A percentile compares a stretch with the other conserved stretches of the same genome.
These are phyloP conservation scores for Xylariaceae sp. DNA, from an alignment of 2,329 filamentous ascomycete species.

Conservation along the genomic window DNA sequence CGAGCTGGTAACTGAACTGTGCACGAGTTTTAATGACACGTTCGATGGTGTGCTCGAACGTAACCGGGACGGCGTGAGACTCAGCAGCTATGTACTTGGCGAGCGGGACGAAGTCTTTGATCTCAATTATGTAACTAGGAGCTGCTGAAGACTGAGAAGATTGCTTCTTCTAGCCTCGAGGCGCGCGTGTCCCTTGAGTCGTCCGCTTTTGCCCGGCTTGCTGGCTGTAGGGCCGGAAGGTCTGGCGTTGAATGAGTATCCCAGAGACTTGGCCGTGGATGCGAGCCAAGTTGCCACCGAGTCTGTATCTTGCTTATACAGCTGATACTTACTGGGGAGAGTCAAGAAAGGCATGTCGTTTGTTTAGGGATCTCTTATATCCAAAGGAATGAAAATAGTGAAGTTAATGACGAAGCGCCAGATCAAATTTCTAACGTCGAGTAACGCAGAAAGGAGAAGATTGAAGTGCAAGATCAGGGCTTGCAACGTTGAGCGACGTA, in stretches of 20 bases:
- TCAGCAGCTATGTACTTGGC: conserved; percentile 35
- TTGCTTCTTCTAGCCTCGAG: conserved; percentile 27
- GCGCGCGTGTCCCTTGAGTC: conserved; percentile 12
- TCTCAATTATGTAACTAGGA: conserved; percentile 32
- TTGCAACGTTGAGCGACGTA: too few species aligned
- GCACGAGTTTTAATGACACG: conserved; percentile 36
- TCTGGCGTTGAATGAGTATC: too few species aligned
- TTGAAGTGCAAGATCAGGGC: too few species aligned
- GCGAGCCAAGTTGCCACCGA: neutral
- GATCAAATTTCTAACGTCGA: too few species aligned
- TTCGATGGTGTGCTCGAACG: conserved; percentile 31
- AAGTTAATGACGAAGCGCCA: neutral
- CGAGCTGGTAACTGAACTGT: conserved; percentile 24
- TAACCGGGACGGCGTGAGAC: conserved; percentile 25
- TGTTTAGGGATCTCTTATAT: too few species aligned
- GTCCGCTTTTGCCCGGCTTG: neutral
- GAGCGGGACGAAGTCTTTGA: conserved; percentile 36
- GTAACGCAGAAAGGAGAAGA: too few species aligned
- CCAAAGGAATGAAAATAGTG: neutral
- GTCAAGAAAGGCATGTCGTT: neutral
- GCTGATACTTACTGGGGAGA: neutral
- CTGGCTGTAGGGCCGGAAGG: conserved; percentile 17
- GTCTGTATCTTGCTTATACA: neutral
- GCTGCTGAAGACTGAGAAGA: conserved; percentile 12
- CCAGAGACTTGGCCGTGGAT: conserved; percentile 33